Conservation (phyloP, 306 rosid species). For the Cucurbita ficifolia region DNA sequence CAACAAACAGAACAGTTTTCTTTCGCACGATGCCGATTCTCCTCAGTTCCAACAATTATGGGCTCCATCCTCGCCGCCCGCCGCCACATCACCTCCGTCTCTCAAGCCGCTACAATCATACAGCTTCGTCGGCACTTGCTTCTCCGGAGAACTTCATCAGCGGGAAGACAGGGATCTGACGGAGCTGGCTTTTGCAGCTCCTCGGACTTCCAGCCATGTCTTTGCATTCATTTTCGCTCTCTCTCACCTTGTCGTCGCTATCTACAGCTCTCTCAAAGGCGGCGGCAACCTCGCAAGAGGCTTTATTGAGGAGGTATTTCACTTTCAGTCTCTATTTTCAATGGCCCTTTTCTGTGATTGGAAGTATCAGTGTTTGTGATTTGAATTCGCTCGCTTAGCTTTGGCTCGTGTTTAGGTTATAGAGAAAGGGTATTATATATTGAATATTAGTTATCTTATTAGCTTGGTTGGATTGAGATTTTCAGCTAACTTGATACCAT, state of each 20-base stretch:
- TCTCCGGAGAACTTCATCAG: background rate
- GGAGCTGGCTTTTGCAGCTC: slow-evolving; percentile 41
- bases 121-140: slow-evolving; percentile 8
- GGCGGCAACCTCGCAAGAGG: slow-evolving; percentile 46
- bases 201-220: slow-evolving; percentile 29
- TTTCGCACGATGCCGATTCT: slow-evolving; percentile 26
- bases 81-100: slow-evolving; percentile 8
- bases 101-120: slow-evolving; percentile 7
- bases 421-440: background rate
- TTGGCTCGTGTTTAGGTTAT: background rate
- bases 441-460: background rate
- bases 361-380: background rate
- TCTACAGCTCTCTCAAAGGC: slow-evolving; percentile 32
- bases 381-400: background rate
- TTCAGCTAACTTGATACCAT: background rate
- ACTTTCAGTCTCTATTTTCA: background rate
- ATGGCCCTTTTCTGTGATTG: background rate
- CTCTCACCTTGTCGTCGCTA: slow-evolving; percentile 43
- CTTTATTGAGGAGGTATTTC: slow-evolving; percentile 49
- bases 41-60: slow-evolving; percentile 18
- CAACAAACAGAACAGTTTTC: background rate
- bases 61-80: background rate
- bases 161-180: slow-evolving; percentile 15
- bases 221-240: slow-evolving; percentile 45
- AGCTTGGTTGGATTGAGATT: background rate